These are phyloP conservation scores for Coprinopsis cinerea DNA, from an alignment of 768 basidiomycete genomes.

Conservation along the genomic window DNA sequence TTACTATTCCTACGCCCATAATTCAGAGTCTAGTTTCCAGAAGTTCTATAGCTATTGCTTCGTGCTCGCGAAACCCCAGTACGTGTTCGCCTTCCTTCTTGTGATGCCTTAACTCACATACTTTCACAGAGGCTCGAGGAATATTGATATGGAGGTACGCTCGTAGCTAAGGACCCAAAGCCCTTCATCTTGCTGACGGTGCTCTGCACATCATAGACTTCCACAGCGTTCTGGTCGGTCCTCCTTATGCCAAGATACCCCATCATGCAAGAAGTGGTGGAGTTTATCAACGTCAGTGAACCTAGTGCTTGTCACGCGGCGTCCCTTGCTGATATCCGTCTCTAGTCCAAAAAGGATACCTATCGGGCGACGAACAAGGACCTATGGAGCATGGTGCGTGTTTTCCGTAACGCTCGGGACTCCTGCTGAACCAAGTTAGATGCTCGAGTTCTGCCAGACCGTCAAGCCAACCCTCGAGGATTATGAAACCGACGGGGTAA, in stretches of 20 bases:
- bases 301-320: background rate
- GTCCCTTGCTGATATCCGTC: constrained; percentile 18
- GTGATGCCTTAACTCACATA: constrained; percentile 1
- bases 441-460: constrained; percentile 69
- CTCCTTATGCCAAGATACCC: constrained; percentile 63
- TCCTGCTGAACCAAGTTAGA: constrained; percentile 32
- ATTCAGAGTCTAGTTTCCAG: constrained; percentile 49
- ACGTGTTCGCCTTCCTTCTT: constrained; percentile 24
- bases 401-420: background rate
- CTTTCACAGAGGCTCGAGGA: constrained; percentile 52
- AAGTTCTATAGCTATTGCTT: constrained; percentile 73
- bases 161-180: constrained; percentile 14
- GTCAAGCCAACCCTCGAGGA: constrained; percentile 53
- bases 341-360: constrained; percentile 36
- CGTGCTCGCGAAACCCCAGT: constrained; percentile 65
- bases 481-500: constrained; percentile 75
- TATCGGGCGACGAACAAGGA: constrained; percentile 83
- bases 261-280: constrained; percentile 56
- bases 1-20: constrained; percentile 44
- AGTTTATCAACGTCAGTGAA: constrained; percentile 55
- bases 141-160: constrained; percentile 86
- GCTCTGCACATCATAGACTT: constrained; percentile 40
- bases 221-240: constrained; percentile 72
- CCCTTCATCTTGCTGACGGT: background rate
- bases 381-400: constrained; percentile 75